Evolutionary conservation across 306 rosid species (phyloP).

Genomic region (Arachis hypogaea): DNA sequence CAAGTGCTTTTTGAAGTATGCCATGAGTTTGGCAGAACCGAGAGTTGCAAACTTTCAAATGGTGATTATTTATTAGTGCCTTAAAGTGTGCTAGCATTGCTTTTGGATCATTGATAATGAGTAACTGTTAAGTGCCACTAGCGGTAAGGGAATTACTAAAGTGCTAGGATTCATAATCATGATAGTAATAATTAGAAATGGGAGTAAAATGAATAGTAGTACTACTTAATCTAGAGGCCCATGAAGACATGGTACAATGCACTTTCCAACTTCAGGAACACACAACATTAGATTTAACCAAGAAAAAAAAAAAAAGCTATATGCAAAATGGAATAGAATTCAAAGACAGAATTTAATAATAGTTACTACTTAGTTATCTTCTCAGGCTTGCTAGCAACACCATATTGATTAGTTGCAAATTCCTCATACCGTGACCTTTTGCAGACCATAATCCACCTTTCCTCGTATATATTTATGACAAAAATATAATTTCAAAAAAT

Average conservation of each 20-base stretch:
- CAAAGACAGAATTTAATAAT: too few species aligned
- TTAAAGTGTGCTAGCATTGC: neutral
- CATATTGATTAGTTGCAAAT: constrained; percentile 65
- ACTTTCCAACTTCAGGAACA: too few species aligned
- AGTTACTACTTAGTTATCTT: too few species aligned
- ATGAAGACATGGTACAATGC: neutral
- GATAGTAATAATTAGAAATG: neutral
- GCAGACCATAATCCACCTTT: constrained; percentile 22
- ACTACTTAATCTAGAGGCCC: neutral
- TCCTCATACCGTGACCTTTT: constrained; percentile 70
- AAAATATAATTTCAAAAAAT: too few species aligned
- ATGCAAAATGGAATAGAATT: neutral
- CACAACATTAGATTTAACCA: neutral
- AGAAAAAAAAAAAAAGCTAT: constrained; percentile 3
- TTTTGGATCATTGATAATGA: neutral
- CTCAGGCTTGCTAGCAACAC: constrained; percentile 36
- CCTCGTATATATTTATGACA: constrained; percentile 46
- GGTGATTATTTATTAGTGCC: neutral
- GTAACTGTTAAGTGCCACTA: neutral
- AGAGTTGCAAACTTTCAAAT: constrained; percentile 8
- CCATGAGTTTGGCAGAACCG: constrained; percentile 29
- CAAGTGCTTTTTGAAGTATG: neutral
- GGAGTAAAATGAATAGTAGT: neutral
- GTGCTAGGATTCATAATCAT: neutral
- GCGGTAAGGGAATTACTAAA: neutral